A percentile compares a stretch with the other conserved stretches of the same genome.
These are phyloP conservation scores for Globisporangium canariense DNA, from an alignment of 352 stramenopile species.

Conservation along the genomic window DNA sequence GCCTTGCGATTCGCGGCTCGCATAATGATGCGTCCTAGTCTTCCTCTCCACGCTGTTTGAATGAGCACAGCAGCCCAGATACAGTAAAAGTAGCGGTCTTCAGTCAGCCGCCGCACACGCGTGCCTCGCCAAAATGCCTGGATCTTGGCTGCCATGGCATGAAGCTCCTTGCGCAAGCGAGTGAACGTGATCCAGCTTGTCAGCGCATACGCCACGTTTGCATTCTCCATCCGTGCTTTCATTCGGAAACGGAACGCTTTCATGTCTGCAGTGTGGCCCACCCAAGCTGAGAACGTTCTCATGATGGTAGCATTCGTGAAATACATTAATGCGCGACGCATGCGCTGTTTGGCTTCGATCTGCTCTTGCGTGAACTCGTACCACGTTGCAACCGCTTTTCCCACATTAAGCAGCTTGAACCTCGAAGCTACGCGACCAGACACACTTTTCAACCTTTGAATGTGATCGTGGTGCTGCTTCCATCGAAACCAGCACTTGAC, in stretches of 20 bases:
- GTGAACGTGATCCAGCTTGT: constrained; percentile 47
- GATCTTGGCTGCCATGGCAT: constrained; percentile 33
- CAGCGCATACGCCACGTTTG: constrained; percentile 44
- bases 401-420: constrained; percentile 36
- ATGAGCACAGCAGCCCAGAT: constrained; percentile 70
- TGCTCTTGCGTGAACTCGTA: constrained; percentile 60
- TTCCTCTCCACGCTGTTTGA: constrained; percentile 64
- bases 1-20: constrained; percentile 48
- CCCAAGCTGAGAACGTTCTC: constrained; percentile 58
- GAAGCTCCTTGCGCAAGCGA: constrained; percentile 25
- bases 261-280: constrained; percentile 31
- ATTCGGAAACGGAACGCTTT: constrained; percentile 40
- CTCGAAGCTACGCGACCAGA: constrained; percentile 41
- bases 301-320: constrained; percentile 60
- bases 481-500: constrained; percentile 69
- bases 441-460: constrained; percentile 34
- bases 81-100: constrained; percentile 58
- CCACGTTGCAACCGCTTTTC: constrained; percentile 59
- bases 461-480: constrained; percentile 39
- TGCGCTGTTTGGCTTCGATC: constrained; percentile 35
- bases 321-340: constrained; percentile 56
- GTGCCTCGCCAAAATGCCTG: constrained; percentile 71
- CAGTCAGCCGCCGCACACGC: constrained; percentile 30
- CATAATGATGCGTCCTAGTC: constrained; percentile 50
- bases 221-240: constrained; percentile 46